Evolutionary conservation across 805 yeast species (phyloP), one percentile per base, ranked within the genome.

Genomic region (Cyberlindnera samutprakarnensis): DNA sequence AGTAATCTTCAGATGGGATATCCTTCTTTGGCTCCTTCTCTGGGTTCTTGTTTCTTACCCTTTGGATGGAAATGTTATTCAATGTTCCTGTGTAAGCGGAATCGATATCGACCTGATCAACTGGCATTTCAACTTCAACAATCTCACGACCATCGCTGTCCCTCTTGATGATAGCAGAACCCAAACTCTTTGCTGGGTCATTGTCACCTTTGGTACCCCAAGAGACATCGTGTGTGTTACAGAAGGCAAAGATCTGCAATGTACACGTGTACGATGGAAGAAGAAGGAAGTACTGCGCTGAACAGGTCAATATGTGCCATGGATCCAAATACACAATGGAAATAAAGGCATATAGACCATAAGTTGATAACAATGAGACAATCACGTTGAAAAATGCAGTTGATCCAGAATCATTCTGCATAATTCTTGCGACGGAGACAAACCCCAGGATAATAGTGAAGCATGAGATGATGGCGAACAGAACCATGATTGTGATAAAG

Each of bases 121-220:
- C 62, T 18, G 81, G 72, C 46, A 81, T 75, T 43, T 83, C 94
- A 40, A 82, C 74, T 41, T 79, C 86, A 26, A 81, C 83, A 23
- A 83, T 76, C 51, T 80, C 87, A 40, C 75, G 79, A 33, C 94
- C 94, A 27, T 75, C 65, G 31, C 73, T 84, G 44, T 75, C 76
- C 48, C 75, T 78, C 37, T 70, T 77, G 38, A 81, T 77, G 21
- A 81, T 80, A 28, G 90, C 92, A 30, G 79, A 75, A 40, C 94
- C 94, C 29, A 78, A 62, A 37, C 70, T 75, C 43, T 71, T 71
- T 19, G 74, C 72, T 30, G 78, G 79, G 43, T 72, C 72, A 49
- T 82, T 84, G 39, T 85, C 96, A 44, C 98, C 98, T 55, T 90
- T 90, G 2, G 98, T 90, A 59, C 98, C 98, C 98, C 98, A 90